phyloP scores from a whole-genome alignment of 1,284 basidiomycete species.

The Ustanciosporium gigantosporum region DNA sequence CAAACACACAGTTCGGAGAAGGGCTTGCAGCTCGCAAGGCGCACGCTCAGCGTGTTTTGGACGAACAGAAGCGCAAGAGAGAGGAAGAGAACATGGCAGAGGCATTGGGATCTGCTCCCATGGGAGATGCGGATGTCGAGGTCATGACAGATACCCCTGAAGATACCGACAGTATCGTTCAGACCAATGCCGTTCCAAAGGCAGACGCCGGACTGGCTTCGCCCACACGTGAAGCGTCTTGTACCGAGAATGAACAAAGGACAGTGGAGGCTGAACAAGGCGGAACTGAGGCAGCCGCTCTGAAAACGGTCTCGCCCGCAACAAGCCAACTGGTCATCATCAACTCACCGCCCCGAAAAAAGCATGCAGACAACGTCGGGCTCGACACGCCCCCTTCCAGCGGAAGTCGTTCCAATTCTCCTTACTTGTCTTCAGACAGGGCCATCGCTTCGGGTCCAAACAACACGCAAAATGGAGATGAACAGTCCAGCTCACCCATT shows the following conservation, averaged over 20 bases:
- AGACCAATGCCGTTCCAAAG: too few relatives aligned
- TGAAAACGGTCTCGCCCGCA: too few relatives aligned
- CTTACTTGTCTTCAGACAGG: conserved; percentile 18
- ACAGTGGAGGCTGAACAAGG: too few relatives aligned
- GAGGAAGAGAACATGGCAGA: conserved; percentile 28
- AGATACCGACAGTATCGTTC: too few relatives aligned
- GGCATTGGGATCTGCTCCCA: conserved; percentile 12
- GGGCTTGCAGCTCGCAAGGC: conserved; percentile 36
- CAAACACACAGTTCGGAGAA: conserved; percentile 26
- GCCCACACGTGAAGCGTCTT: too few relatives aligned
- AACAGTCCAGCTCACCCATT: conserved; percentile 40
- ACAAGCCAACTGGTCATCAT: conserved; percentile 12
- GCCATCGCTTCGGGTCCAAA: not conserved
- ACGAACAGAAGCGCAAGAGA: conserved; percentile 34
- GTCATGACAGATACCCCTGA: too few relatives aligned
- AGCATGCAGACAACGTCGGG: conserved; percentile 17
- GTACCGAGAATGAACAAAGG: too few relatives aligned
- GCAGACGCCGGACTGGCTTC: too few relatives aligned
- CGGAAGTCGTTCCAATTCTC: conserved; percentile 34
- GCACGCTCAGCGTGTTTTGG: conserved; percentile 35
- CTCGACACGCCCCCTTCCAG: conserved; percentile 42
- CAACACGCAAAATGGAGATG: conserved; percentile 13
- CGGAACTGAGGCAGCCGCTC: too few relatives aligned
- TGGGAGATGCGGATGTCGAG: not conserved
- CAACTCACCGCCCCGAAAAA: conserved; percentile 35